Evolutionary conservation across 768 basidiomycete genomes (phyloP).

Genomic region (Phaeotremella skinneri): DNA sequence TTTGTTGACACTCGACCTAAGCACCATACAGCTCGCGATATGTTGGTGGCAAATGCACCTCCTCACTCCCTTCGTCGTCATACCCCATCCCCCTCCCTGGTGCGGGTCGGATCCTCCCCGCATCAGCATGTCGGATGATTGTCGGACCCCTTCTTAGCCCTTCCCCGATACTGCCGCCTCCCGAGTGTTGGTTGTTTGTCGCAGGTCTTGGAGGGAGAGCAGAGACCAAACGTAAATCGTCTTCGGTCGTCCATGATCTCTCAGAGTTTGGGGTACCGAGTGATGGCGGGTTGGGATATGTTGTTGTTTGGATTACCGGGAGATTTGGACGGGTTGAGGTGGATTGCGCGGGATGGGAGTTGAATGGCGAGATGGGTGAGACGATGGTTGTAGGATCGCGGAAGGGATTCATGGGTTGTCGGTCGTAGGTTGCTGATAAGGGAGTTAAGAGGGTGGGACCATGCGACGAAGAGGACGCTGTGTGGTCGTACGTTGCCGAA

Average conservation of each 20-base stretch:
- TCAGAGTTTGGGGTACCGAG: conserved; percentile 3
- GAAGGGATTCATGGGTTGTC: background rate
- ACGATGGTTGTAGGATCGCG: background rate
- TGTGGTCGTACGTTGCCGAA: background rate
- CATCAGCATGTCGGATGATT: conserved; percentile 21
- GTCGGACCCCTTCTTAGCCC: conserved; percentile 11
- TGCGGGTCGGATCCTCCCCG: conserved; percentile 1
- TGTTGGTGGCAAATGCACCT: conserved; percentile 16
- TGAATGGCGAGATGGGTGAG: conserved; percentile 1
- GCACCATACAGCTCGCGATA: conserved; percentile 19
- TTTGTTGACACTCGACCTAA: too few species aligned
- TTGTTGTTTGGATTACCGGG: conserved; percentile 2
- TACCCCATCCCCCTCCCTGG: background rate
- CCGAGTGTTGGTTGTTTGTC: background rate
- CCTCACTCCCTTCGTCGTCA: background rate
- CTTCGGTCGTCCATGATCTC: conserved; percentile 22
- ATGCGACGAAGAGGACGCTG: background rate
- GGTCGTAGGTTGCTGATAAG: background rate
- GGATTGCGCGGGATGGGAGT: background rate
- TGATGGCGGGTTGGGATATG: background rate
- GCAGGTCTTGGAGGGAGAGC: background rate
- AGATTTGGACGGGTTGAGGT: background rate
- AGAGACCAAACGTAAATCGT: conserved; percentile 8
- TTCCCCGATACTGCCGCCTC: background rate
- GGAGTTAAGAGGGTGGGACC: background rate